Conservation (phyloP, 176 grass and related monocot genomes). For the Oryza rufipogon region DNA sequence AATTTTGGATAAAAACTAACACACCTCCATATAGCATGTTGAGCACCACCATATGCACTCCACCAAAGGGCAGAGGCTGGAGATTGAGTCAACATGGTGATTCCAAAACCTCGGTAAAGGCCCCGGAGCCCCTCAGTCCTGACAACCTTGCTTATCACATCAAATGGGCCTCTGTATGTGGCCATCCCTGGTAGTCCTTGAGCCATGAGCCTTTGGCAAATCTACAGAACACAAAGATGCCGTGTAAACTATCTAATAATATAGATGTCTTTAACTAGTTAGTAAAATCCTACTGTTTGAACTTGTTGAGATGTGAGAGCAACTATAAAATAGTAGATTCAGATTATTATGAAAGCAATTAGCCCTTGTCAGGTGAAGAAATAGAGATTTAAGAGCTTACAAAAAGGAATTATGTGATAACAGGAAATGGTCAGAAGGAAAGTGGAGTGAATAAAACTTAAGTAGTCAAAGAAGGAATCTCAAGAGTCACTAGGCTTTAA, state of each 20-base stretch:
- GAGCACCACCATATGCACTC: conserved; percentile 83
- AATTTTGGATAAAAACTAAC: conserved; percentile 28
- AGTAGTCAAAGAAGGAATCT: background rate
- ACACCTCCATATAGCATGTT: conserved; percentile 95
- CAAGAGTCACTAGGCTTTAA: background rate
- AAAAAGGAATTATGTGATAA: background rate
- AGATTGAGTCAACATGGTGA: conserved; percentile 83
- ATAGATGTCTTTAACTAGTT: background rate
- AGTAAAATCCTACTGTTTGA: background rate
- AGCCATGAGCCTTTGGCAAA: conserved; percentile 94
- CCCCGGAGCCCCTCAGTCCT: conserved; percentile 75
- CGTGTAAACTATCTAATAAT: conserved; percentile 28
- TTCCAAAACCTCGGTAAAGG: conserved; percentile 92
- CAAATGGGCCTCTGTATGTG: conserved; percentile 71
- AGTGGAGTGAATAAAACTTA: background rate
- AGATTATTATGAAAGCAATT: background rate
- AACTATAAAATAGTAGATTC: conserved; percentile 1
- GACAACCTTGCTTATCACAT: conserved; percentile 77
- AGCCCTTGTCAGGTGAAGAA: background rate
- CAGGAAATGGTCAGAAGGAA: background rate
- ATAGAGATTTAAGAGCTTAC: conserved; percentile 18
- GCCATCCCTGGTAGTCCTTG: conserved; percentile 88
- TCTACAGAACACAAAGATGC: conserved; percentile 42
- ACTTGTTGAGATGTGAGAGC: background rate
- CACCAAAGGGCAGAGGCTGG: conserved; percentile 99